Conservation (phyloP, 2,329 filamentous ascomycete genomes). For the Xylariaceae sp. region DNA sequence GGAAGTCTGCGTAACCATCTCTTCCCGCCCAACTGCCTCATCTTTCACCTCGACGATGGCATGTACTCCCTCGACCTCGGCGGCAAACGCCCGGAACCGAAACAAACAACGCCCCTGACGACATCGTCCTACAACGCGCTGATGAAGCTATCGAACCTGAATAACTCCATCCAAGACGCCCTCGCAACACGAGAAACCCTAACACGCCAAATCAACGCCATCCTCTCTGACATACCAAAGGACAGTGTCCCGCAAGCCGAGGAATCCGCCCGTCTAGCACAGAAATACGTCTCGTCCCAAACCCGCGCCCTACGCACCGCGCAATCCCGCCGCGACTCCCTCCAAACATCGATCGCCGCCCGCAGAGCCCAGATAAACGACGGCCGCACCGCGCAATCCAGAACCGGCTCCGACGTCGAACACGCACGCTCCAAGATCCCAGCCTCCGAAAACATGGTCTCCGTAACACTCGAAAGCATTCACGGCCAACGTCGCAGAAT, state of each 20-base stretch:
- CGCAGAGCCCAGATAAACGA: constrained; percentile 64
- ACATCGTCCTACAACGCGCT: constrained; percentile 84
- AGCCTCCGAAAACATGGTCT: constrained; percentile 51
- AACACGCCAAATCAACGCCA: constrained; percentile 69
- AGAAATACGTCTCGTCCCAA: constrained; percentile 58
- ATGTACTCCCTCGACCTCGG: constrained; percentile 77
- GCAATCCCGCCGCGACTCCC: constrained; percentile 60
- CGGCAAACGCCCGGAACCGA: constrained; percentile 45
- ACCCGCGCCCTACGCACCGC: constrained; percentile 61
- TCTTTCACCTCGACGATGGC: constrained; percentile 83
- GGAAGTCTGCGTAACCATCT: constrained; percentile 66
- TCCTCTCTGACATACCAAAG: constrained; percentile 41
- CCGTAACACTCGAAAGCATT: constrained; percentile 60
- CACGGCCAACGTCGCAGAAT: constrained; percentile 84
- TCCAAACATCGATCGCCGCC: constrained; percentile 61
- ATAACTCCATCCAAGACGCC: constrained; percentile 88
- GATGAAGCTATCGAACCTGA: constrained; percentile 82
- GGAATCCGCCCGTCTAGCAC: constrained; percentile 45
- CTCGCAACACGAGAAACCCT: constrained; percentile 71
- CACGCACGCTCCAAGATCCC: constrained; percentile 57
- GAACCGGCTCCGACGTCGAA: constrained; percentile 57
- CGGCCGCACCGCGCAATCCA: constrained; percentile 57
- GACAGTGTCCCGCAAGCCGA: constrained; percentile 45
- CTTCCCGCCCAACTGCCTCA: constrained; percentile 74
- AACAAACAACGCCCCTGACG: constrained; percentile 46